Base-by-base conservation (phyloP, 192 early-diverging fungal genomes). In the Spizellomyces sp. region DNA sequence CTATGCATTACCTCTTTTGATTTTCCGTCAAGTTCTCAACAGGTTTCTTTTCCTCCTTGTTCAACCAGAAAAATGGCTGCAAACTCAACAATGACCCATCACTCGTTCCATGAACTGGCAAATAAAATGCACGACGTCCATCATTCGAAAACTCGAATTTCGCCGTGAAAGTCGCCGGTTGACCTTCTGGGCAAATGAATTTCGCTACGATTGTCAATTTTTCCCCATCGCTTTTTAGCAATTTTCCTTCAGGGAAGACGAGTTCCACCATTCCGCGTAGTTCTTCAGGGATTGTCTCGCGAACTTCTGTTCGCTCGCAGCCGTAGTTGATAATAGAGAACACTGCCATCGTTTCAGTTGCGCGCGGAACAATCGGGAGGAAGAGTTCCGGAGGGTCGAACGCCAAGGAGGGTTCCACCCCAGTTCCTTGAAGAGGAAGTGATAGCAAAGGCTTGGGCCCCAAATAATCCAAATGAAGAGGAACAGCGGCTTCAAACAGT, bases 311-410 rank as follows among this genome's bases (percentile, higher is more conserved):
- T 10, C 79, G 50, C 67, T 86, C 84, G 59, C 84, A 86, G 3
- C 84, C 84, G 56, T 82, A 77, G 67, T 86, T 86, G 21, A 82
- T 67, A 41, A 86, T 76, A 4, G 64, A 80, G 68, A 86, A 81
- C 3, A 80, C 62, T 5, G 72, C 58, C 5, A 61, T 66, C 5
- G 73, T 52, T 59, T 75, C 77, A 6, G 48, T 47, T 8, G 82
- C 80, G 5, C 66, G 36, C 10, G 81, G 80, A 1, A 71, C 66
- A 45, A 84, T 75, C 6, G 81, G 81, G 17, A 86, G 54, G 58
- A 79, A 86, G 5, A 86, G 54, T 62, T 86, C 84, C 10, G 79
- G 79, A 14, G 84, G 84, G 10, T 81, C 77, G 59, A 86, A 84
- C 7, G 77, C 76, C 9, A 86, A 57, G 4, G 80, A 78, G 4